phyloP scores from a whole-genome alignment of 495 filamentous ascomycete species.

The Hypoxylon perforatum region DNA sequence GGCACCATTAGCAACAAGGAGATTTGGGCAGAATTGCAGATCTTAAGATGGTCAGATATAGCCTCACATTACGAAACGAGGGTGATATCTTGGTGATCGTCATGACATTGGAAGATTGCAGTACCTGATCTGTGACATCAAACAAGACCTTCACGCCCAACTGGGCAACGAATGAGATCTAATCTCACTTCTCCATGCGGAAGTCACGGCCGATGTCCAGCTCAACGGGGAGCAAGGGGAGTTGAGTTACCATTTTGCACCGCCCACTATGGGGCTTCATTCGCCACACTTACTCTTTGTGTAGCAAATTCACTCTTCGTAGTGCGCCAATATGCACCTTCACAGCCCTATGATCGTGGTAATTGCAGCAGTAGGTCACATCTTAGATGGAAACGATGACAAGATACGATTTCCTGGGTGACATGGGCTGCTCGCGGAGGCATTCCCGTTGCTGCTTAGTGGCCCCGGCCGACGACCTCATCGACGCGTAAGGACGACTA shows the following conservation, averaged over 20 bases:
- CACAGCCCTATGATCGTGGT: conserved; percentile 21
- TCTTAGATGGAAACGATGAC: neutral
- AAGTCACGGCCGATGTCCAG: conserved; percentile 32
- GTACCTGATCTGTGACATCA: conserved; percentile 34
- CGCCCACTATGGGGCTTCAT: conserved; percentile 7
- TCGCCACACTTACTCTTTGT: conserved; percentile 19
- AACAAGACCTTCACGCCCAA: conserved; percentile 8
- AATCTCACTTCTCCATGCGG: conserved; percentile 22
- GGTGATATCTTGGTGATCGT: conserved; percentile 30
- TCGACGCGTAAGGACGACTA: conserved; percentile 22
- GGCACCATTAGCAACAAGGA: conserved; percentile 6
- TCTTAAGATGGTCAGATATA: conserved; percentile 38
- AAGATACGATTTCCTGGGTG: neutral
- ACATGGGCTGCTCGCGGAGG: conserved; percentile 9
- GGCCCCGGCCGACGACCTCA: conserved; percentile 11
- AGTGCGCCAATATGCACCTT: neutral
- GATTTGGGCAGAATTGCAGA: conserved; percentile 17
- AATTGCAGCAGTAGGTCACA: neutral
- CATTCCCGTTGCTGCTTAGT: neutral
- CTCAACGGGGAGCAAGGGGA: conserved; percentile 1
- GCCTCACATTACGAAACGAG: conserved; percentile 24
- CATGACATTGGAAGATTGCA: conserved; percentile 17
- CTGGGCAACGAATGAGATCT: conserved; percentile 22
- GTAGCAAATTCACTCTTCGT: conserved; percentile 1
- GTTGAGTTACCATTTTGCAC: conserved; percentile 12